Evolutionary conservation across 1,139 yeast species (phyloP).

Genomic region (Chernovozyma sophiae-reginae): DNA sequence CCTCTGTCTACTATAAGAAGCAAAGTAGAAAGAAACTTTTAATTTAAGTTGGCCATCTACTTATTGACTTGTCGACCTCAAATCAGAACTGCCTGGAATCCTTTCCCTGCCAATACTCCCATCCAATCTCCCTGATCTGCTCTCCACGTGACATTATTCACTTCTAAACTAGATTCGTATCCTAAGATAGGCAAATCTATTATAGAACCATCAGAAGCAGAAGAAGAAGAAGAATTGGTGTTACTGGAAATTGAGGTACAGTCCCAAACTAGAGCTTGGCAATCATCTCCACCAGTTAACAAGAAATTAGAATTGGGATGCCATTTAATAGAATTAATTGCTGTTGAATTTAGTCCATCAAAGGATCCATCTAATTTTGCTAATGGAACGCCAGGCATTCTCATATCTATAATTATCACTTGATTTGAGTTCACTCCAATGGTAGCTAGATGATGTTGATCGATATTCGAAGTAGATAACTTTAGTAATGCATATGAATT

Average conservation of each 20-base stretch:
- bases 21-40: too few species aligned
- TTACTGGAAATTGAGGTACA: constrained; percentile 25
- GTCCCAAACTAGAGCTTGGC: constrained; percentile 88
- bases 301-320: constrained; percentile 70
- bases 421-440: constrained; percentile 67
- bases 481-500: constrained; percentile 64
- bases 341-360: constrained; percentile 43
- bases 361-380: constrained; percentile 64
- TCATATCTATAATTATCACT: constrained; percentile 72
- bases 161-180: constrained; percentile 60
- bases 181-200: constrained; percentile 48
- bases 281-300: constrained; percentile 83
- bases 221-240: constrained; percentile 9
- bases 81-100: constrained; percentile 57
- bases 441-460: constrained; percentile 77
- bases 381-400: constrained; percentile 85
- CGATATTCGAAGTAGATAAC: constrained; percentile 73
- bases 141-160: constrained; percentile 78
- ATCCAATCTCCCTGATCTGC: constrained; percentile 66
- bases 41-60: too few species aligned
- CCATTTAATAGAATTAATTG: constrained; percentile 76
- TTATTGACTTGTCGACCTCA: too few species aligned
- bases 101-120: constrained; percentile 76
- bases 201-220: constrained; percentile 14
- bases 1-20: too few species aligned